phyloP scores from a whole-genome alignment of 805 yeast genomes.

The Metschnikowia orientalis region DNA sequence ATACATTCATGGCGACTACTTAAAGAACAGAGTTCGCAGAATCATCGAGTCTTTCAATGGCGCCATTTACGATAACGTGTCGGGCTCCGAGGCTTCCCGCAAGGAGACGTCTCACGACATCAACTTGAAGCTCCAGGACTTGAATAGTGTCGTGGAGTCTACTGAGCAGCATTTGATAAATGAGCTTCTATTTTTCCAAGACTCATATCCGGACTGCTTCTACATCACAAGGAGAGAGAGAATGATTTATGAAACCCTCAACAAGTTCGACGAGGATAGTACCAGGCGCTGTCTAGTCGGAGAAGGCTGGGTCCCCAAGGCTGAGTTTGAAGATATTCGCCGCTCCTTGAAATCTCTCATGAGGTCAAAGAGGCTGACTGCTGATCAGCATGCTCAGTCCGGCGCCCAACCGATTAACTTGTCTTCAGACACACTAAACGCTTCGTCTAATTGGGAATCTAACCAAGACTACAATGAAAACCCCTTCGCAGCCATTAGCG shows the following conservation, averaged over 20 bases:
- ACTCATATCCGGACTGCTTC: conserved; percentile 28
- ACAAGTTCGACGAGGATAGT: conserved; percentile 64
- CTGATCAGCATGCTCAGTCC: conserved; percentile 4
- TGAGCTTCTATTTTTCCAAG: conserved; percentile 36
- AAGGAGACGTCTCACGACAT: conserved; percentile 26
- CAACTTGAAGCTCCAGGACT: conserved; percentile 30
- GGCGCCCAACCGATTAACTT: conserved; percentile 12
- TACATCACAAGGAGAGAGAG: conserved; percentile 48
- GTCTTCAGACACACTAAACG: conserved; percentile 15
- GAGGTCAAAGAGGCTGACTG: conserved; percentile 26
- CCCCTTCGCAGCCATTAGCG: conserved; percentile 13
- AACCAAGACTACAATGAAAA: conserved; percentile 8
- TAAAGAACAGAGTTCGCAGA: conserved; percentile 30
- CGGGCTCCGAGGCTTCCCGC: conserved; percentile 27
- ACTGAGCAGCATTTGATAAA: conserved; percentile 36
- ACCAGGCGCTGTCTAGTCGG: conserved; percentile 63
- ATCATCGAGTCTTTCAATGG: conserved; percentile 40
- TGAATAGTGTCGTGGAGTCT: conserved; percentile 28
- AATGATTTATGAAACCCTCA: conserved; percentile 54
- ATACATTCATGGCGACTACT: conserved; percentile 38
- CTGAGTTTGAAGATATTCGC: conserved; percentile 39
- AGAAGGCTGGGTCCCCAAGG: conserved; percentile 71
- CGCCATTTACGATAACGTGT: conserved; percentile 31
- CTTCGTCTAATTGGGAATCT: conserved; percentile 8
- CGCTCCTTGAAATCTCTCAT: conserved; percentile 41